phyloP scores from a whole-genome alignment of 164 flowering plant species.

The Buxus sempervirens region DNA sequence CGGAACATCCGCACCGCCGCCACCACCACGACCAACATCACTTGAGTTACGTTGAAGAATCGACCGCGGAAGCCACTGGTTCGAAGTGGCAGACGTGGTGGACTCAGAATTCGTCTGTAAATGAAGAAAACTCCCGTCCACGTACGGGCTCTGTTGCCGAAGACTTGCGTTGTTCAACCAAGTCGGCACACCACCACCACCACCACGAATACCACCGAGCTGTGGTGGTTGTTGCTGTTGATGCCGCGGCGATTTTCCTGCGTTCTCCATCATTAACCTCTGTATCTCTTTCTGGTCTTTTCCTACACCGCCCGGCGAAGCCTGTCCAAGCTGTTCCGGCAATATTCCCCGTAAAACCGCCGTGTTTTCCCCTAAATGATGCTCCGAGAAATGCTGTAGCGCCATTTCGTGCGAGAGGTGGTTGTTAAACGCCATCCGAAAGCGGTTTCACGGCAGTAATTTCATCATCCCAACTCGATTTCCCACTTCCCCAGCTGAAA shows the following conservation, averaged over 20 bases:
- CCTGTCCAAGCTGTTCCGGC: slow-evolving; percentile 14
- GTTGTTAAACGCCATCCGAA: slow-evolving; percentile 40
- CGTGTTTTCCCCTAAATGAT: slow-evolving; percentile 18
- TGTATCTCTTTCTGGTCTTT: slow-evolving; percentile 1
- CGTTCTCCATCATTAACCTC: slow-evolving; percentile 10
- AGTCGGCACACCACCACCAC: slow-evolving; percentile 26
- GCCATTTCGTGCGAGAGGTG: slow-evolving; percentile 38
- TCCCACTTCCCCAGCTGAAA: not conserved
- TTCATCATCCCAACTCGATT: not conserved
- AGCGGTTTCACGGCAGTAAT: not conserved
- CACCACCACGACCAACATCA: slow-evolving; percentile 19
- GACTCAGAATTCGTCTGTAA: slow-evolving; percentile 36
- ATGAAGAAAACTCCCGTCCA: slow-evolving; percentile 38
- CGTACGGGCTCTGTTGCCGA: slow-evolving; percentile 27
- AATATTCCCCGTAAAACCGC: slow-evolving; percentile 14
- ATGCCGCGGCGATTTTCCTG: slow-evolving; percentile 13
- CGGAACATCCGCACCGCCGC: slow-evolving; percentile 21
- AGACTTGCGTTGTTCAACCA: slow-evolving; percentile 62
- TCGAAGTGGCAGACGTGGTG: slow-evolving; percentile 12
- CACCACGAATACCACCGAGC: slow-evolving; percentile 4
- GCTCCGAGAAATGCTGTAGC: slow-evolving; percentile 38
- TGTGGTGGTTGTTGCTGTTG: slow-evolving; percentile 15
- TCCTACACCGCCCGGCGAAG: slow-evolving; percentile 6
- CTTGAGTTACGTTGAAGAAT: slow-evolving; percentile 31
- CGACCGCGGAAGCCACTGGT: slow-evolving; percentile 44